Conservation (phyloP, 2,329 filamentous ascomycete genomes). For the Chaetomium strumarium region DNA sequence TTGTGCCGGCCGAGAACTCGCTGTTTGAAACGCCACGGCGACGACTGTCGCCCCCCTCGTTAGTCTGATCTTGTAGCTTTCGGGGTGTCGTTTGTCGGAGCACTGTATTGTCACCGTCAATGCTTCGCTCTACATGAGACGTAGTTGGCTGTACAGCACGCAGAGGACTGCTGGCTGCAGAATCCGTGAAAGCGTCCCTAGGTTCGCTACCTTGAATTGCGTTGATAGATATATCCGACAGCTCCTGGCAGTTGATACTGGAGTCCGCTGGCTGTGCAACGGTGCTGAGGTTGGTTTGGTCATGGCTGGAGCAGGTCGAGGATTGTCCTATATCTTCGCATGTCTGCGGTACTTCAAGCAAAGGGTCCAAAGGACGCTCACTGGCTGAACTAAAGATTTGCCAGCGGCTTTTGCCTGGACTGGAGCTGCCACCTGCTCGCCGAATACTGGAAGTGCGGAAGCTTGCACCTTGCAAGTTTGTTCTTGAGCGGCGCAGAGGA, state of each 20-base stretch:
- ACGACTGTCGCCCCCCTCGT: conserved; percentile 15
- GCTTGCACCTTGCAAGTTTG: not conserved
- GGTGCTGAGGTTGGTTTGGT: not conserved
- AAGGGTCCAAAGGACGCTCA: conserved; percentile 2
- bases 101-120: not conserved
- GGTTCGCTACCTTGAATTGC: not conserved
- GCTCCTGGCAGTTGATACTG: conserved; percentile 1
- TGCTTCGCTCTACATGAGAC: not conserved
- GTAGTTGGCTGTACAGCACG: not conserved
- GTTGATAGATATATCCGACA: not conserved
- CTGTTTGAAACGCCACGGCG: conserved; percentile 27
- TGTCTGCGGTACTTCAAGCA: conserved; percentile 3
- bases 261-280: conserved; percentile 1
- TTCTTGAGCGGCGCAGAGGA: not conserved
- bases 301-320: not conserved
- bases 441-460: not conserved
- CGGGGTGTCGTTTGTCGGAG: not conserved
- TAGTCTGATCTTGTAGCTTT: not conserved
- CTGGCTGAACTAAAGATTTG: conserved; percentile 1
- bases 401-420: not conserved
- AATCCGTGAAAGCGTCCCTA: too few species aligned
- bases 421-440: not conserved
- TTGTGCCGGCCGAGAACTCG: conserved; percentile 19
- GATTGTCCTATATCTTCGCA: not conserved
- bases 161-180: not conserved